Evolutionary conservation across 208 protist genomes (phyloP), one percentile per base, ranked within the genome.

Genomic region (Acanthamoeba lugdunensis): DNA sequence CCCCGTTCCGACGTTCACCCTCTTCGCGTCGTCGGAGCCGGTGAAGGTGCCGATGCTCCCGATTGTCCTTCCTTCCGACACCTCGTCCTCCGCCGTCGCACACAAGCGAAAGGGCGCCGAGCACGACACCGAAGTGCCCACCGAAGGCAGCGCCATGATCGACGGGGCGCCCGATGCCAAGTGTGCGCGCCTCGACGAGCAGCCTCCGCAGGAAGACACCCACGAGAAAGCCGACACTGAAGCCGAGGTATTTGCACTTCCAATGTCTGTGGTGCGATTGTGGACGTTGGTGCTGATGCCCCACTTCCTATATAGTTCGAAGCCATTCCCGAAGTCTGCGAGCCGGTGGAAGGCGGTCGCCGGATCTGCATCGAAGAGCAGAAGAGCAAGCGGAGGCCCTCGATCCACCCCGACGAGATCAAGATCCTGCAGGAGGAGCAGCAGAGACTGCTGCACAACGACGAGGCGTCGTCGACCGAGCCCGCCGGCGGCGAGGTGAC

Each of bases 321-420:
- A 25, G 79, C 79, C 2, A 33, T 87, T 41, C 45, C 79, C 5
- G 73, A 82, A 13, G 45, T 52, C 0, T 5, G 8, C 65, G 65
- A 13, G n/a, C 65, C 8, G 8, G 41, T 45, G 79, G 52, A 41
- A 2, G 75, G 54, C 23, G 45, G 75, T 7, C 33, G 14, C 41
- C 75, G 75, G 23, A 84, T 84, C 75, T n/a, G 33, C 21, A 63
- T 58, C 50, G 79, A 87, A 25, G 50, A 58, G 28, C 18, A 37
- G 79, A 30, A n/a, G 30, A 41, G 50, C 79, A 87, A 87, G 79
- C 45, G 79, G 1, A 87, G 30, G 79, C 79, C 79, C 23, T 87
- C 79, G n/a, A 87, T 87, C 50, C 79, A 25, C 7, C 79, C 79
- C 50, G 79, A 87, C 11, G 50, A 87, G 21, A 87, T 87, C 79